Evolutionary conservation across 164 flowering plant genomes (phyloP), one percentile per base, ranked within the genome.

Genomic region (Tinospora cordifolia): DNA sequence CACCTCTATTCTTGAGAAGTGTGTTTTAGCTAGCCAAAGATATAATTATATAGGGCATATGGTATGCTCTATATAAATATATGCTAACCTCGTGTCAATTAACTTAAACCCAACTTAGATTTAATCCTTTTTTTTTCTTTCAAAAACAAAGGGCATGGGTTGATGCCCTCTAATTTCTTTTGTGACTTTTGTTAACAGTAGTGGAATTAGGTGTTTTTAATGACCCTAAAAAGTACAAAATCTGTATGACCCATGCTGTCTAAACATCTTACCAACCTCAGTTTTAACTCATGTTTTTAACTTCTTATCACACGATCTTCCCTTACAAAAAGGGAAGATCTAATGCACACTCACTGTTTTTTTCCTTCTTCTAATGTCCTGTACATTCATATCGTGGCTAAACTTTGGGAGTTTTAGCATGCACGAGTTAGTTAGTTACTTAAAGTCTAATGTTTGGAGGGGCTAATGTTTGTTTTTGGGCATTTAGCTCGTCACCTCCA

Each of bases 351-450:
- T 34, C 65, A 21, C 8, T 14, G 1, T 21, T 40, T 25, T 7
- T 44, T 4, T 58, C 54, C 68, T 72, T 44, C 27, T 44, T 58
- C 60, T 71, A 54, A 54, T 73, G 24, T 70, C 70, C 65, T 84
- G 86, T 81, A 81, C 69, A 84, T 84, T 81, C 77, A 68, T 64
- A 68, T 64, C 63, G 44, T 71, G 80, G 82, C 82, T 75, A 71
- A 81, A 79, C 87, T 77, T 44, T 69, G 79, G 86, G 78, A 81
- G 85, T 81, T 79, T 76, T 74, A 76, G 84, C 84, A 82, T 69
- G 65, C 36, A 30, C 36, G 36, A 30, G 65, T 62, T 40, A 46
- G 12, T 41, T 66, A 51, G 25, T 39, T 57, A 21, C 21, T 41
- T 62, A 21, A 22, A 24, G 57, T 69, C 63, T 30, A 24, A n/a